Percentiles rank a stretch among this genome's conserved stretches.
Conservation (phyloP, 192 early-diverging fungal genomes). For the Podochytrium sp. region DNA sequence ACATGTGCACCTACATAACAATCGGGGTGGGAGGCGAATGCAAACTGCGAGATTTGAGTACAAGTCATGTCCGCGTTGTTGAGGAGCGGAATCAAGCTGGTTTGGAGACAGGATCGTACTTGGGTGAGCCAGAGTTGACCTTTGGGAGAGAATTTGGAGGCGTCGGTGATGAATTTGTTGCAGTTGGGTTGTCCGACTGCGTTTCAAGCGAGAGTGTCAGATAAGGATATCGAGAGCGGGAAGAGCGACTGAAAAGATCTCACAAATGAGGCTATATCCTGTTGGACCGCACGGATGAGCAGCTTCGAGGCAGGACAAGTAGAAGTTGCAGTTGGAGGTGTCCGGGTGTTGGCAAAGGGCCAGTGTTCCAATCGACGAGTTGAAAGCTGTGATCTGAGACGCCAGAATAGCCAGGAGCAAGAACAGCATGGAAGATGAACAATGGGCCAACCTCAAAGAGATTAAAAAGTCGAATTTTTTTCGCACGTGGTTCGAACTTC, state of each 20-base stretch:
- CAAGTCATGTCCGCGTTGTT: background rate
- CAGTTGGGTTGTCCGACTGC: background rate
- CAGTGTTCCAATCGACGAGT: background rate
- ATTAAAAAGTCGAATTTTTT: too few relatives aligned
- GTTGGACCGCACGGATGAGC: constrained; percentile 11
- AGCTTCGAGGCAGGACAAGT: constrained; percentile 8
- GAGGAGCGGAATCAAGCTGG: background rate
- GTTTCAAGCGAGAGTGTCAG: background rate
- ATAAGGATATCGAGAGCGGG: background rate
- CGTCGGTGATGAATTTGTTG: background rate
- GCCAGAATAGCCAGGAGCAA: background rate
- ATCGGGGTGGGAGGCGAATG: constrained; percentile 2
- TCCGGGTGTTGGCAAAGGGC: background rate
- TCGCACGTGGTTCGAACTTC: too few relatives aligned
- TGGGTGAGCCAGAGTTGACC: constrained; percentile 2
- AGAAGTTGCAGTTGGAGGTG: constrained; percentile 13
- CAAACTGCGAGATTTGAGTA: background rate
- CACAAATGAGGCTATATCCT: background rate
- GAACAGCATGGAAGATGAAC: too few relatives aligned
- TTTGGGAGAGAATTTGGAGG: background rate
- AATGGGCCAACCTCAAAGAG: too few relatives aligned
- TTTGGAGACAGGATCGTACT: constrained; percentile 8
- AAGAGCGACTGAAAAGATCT: background rate
- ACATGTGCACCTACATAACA: background rate
- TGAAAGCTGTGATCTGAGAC: background rate